Percentiles rank a stretch among this genome's conserved stretches.
These are phyloP conservation scores for Parmelia sp. DNA, from an alignment of 495 filamentous ascomycete species.

Conservation along the genomic window DNA sequence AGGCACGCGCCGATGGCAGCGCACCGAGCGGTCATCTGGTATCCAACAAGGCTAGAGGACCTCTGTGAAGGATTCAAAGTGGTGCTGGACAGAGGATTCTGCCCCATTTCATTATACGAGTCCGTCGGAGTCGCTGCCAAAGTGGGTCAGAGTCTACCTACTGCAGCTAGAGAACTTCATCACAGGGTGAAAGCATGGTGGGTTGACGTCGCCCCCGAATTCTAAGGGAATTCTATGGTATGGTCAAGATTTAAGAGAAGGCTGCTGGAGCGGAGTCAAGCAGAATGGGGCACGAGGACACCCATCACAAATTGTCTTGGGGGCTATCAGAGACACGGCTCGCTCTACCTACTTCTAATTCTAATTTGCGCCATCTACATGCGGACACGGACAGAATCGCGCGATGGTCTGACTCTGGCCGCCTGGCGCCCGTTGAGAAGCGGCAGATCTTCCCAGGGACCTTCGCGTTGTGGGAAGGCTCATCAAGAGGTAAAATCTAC, in stretches of 20 bases:
- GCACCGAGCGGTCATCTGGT: background rate
- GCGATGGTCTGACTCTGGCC: background rate
- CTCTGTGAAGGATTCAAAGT: background rate
- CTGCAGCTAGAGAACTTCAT: background rate
- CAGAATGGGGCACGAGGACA: background rate
- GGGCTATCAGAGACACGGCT: background rate
- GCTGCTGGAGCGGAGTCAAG: background rate
- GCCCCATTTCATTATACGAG: background rate
- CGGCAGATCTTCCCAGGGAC: background rate
- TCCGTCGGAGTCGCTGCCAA: background rate
- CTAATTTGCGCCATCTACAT: background rate
- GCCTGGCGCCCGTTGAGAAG: slow-evolving; percentile 3
- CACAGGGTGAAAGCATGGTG: background rate
- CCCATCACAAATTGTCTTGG: background rate
- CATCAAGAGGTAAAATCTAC: background rate
- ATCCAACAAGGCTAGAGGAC: background rate
- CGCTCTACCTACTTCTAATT: background rate
- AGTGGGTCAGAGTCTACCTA: background rate
- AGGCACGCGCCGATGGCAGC: background rate
- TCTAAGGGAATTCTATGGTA: background rate
- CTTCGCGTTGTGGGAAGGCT: background rate
- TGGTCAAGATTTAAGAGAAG: background rate
- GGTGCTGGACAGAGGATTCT: background rate
- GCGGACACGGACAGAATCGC: background rate
- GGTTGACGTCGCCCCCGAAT: background rate